Evolutionary conservation across 2,329 filamentous ascomycete species (phyloP).

Genomic region (Colletotrichum ledebouriae): DNA sequence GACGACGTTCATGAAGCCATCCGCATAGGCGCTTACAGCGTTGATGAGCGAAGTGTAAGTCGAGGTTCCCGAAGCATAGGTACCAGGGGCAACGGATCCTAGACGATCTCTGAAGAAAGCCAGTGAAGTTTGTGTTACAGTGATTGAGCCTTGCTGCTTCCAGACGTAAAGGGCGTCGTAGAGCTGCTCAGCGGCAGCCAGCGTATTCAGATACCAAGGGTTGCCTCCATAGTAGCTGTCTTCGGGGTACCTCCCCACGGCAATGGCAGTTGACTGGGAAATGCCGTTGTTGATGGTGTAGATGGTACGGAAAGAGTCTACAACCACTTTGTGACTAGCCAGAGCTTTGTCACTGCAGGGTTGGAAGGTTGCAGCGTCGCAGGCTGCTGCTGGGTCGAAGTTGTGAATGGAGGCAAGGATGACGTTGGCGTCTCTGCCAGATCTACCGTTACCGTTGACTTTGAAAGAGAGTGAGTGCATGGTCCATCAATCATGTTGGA

Average conservation of each 20-base stretch:
- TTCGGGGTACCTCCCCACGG: constrained; percentile 77
- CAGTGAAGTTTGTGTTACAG: constrained; percentile 74
- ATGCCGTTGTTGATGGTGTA: constrained; percentile 79
- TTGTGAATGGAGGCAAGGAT: constrained; percentile 75
- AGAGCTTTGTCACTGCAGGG: constrained; percentile 79
- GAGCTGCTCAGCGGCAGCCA: constrained; percentile 84
- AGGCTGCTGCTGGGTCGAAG: constrained; percentile 76
- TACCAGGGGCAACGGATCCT: constrained; percentile 70
- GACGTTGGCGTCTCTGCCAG: constrained; percentile 79
- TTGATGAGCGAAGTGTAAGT: constrained; percentile 69
- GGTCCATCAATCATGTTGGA: neutral
- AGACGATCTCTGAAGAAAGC: constrained; percentile 79
- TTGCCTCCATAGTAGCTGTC: constrained; percentile 84
- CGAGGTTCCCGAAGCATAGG: constrained; percentile 64
- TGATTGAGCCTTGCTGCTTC: constrained; percentile 73
- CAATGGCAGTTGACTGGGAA: constrained; percentile 68
- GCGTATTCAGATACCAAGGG: constrained; percentile 83
- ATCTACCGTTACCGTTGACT: constrained; percentile 71
- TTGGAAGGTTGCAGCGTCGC: constrained; percentile 81
- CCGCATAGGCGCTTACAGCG: constrained; percentile 70
- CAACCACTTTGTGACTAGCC: constrained; percentile 81
- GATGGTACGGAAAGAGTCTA: constrained; percentile 79
- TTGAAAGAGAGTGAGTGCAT: neutral
- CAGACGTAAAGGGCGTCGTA: constrained; percentile 83
- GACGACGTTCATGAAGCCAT: constrained; percentile 73